Base-by-base conservation (phyloP, 2,329 filamentous ascomycete species). In the Aspergillus eucalypticola region DNA sequence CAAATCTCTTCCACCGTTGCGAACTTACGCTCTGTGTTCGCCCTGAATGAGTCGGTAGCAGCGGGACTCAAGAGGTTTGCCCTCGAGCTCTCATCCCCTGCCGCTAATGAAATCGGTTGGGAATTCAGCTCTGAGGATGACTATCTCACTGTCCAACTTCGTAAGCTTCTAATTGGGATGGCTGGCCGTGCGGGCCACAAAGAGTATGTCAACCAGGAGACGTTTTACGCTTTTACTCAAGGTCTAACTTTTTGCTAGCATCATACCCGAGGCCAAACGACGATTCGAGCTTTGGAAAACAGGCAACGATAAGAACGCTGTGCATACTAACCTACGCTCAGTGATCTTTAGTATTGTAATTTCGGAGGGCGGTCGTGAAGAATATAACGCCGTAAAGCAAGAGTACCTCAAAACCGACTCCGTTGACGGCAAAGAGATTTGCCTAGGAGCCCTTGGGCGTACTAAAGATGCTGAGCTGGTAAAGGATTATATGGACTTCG, bases 361-460 rank as follows among this genome's bases (percentile, higher is more conserved):
- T 61, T 88, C 87, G 64, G 86, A 93, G 65, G 87, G 92, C 6
- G 86, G 86, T 7, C 83, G 84, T 55, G 81, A 87, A 15, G 91
- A 92, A 56, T 89, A 86, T 66, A 84, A 90, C 27, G 84, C 88
- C 7, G 84, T 99, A 57, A 92, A 94, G 80, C 86, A 91, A 57
- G 93, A 97, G 74, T 98, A 91, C 83, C 83, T 87, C 64, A 88
- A 82, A 54, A 95, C 92, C 11, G 89, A 89, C 55, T 91, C 92
- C 7, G 88, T 97, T 39, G 95, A 98, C 70, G 93, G 92, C 69
- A 96, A 93, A 77, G 92, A 96, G 67, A 90, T 96, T 65, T 90
- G 87, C 66, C 84, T 98, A 3, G 82, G 85, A 39, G 86, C 90
- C 3, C 84, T 99, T 48, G 92, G 92, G 35, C 86, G 88, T 41